Evolutionary conservation across 805 yeast species (phyloP).

Genomic region (Yamadazyma paraphyllophila): DNA sequence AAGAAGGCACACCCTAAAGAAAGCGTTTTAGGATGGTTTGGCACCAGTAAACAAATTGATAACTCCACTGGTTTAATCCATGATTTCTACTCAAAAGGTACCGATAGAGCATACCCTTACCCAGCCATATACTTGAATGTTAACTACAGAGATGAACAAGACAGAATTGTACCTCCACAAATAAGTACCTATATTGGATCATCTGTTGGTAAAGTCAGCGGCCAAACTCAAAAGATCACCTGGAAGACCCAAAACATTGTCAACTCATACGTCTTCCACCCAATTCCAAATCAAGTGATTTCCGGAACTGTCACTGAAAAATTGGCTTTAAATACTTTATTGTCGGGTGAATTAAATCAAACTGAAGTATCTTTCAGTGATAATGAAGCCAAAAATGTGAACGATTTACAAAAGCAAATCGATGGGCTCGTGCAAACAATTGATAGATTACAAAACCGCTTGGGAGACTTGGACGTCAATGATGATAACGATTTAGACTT

Average conservation of each 20-base stretch:
- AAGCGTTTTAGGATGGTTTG: conserved; percentile 83
- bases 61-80: conserved; percentile 74
- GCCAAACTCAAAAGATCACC: conserved; percentile 24
- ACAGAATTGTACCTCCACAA: conserved; percentile 51
- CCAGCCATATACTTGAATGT: conserved; percentile 81
- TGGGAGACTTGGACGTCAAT: conserved; percentile 35
- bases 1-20: conserved; percentile 78
- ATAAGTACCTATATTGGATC: conserved; percentile 74
- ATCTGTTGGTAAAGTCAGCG: conserved; percentile 52
- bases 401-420: conserved; percentile 47
- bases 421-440: conserved; percentile 45
- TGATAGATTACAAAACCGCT: conserved; percentile 49
- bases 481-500: conserved; percentile 55
- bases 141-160: conserved; percentile 49
- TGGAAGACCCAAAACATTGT: conserved; percentile 36
- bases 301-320: conserved; percentile 56
- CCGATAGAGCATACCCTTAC: conserved; percentile 66
- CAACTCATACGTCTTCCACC: conserved; percentile 64
- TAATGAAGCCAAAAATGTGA: conserved; percentile 33
- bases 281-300: conserved; percentile 64
- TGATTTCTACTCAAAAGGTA: conserved; percentile 70
- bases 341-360: conserved; percentile 18
- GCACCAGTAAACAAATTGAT: conserved; percentile 59
- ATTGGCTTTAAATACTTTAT: conserved; percentile 49
- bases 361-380: conserved; percentile 31